phyloP scores from a whole-genome alignment of 805 yeast genomes.

The Candida arabinofermentans region DNA sequence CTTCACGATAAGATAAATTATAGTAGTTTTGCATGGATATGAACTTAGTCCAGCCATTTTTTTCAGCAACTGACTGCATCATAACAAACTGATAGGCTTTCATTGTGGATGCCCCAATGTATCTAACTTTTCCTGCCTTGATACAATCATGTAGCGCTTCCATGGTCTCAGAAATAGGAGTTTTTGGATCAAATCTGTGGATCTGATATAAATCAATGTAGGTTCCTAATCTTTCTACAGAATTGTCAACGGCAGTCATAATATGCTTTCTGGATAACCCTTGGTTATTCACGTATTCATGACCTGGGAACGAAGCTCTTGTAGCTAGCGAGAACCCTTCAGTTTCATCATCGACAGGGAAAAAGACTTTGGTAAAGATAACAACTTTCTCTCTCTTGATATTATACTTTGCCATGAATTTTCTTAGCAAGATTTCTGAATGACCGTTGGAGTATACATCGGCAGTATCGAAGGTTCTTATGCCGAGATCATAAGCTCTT shows the following conservation, averaged over 20 bases:
- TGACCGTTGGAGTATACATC: slow-evolving; percentile 43
- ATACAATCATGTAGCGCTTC: slow-evolving; percentile 50
- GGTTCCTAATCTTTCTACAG: slow-evolving; percentile 46
- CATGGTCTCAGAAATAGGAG: slow-evolving; percentile 50
- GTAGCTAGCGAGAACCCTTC: slow-evolving; percentile 30
- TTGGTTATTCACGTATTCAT: slow-evolving; percentile 27
- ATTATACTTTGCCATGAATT: slow-evolving; percentile 45
- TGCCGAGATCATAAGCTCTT: slow-evolving; percentile 40
- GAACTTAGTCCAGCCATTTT: slow-evolving; percentile 51
- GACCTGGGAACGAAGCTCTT: slow-evolving; percentile 32
- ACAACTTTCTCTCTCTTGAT: slow-evolving; percentile 52
- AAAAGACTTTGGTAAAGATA: slow-evolving; percentile 43
- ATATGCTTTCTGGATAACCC: neutral
- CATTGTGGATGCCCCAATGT: slow-evolving; percentile 61
- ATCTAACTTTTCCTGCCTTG: slow-evolving; percentile 41
- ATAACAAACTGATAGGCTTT: slow-evolving; percentile 47
- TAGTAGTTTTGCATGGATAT: slow-evolving; percentile 53
- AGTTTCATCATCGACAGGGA: slow-evolving; percentile 27
- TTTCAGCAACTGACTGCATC: slow-evolving; percentile 52
- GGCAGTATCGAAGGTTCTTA: slow-evolving; percentile 51
- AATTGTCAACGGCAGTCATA: slow-evolving; percentile 24
- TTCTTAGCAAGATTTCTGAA: slow-evolving; percentile 46
- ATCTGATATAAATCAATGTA: slow-evolving; percentile 50
- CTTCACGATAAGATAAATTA: slow-evolving; percentile 53
- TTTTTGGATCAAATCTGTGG: slow-evolving; percentile 45